Conservation (phyloP, 192 early-diverging fungal species). For the Coemansia sp. region DNA sequence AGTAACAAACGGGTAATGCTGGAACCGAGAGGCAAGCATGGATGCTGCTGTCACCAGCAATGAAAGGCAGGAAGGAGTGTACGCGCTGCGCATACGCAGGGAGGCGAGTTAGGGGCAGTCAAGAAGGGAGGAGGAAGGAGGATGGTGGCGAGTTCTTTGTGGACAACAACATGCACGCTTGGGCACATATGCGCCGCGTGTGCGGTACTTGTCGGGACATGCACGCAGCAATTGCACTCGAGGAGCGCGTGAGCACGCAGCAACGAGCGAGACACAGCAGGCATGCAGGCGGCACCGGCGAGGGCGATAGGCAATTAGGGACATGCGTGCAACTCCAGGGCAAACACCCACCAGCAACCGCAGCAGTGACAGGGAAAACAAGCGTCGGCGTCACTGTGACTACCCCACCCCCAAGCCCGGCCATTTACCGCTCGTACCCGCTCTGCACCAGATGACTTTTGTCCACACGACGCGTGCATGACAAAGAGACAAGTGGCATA, state of each 20-base stretch:
- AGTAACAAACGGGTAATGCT: neutral
- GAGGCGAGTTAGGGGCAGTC: neutral
- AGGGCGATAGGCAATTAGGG: no score
- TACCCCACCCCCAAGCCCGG: no score
- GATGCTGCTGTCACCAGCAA: neutral
- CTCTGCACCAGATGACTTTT: neutral
- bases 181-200: neutral
- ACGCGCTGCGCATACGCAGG: constrained; percentile 1
- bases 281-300: neutral
- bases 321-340: neutral
- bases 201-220: neutral
- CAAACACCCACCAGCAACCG: neutral
- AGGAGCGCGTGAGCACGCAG: neutral
- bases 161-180: neutral
- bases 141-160: neutral
- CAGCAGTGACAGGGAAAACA: neutral
- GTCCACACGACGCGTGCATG: neutral
- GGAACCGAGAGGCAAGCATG: neutral
- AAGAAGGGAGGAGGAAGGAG: neutral
- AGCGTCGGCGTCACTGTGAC: constrained; percentile 1
- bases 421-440: neutral
- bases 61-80: neutral
- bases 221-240: constrained; percentile 1
- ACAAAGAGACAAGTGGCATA: no score
- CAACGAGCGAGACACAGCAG: neutral